Conservation (phyloP, 176 grass and related monocot species). For the Juncus inflexus region DNA sequence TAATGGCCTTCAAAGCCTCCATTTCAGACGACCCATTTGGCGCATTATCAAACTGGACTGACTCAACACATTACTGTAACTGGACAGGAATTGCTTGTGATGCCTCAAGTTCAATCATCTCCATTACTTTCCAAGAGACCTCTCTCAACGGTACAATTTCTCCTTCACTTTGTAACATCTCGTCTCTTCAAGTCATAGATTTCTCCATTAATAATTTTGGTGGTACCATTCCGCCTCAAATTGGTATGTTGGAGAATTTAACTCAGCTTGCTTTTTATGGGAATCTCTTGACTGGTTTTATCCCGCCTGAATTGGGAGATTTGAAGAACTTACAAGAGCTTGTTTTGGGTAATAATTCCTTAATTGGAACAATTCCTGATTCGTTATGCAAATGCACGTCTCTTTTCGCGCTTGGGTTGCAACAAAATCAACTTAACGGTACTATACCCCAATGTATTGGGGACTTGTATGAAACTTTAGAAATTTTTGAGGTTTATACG, state of each 20-base stretch:
- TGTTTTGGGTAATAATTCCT: slow-evolving; percentile 41
- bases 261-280: slow-evolving; percentile 16
- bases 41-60: slow-evolving; percentile 44
- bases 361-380: slow-evolving; percentile 45
- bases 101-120: slow-evolving; percentile 38
- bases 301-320: slow-evolving; percentile 59
- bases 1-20: slow-evolving; percentile 70
- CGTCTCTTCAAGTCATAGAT: slow-evolving; percentile 67
- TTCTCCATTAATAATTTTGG: slow-evolving; percentile 46
- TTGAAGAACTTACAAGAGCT: slow-evolving; percentile 33
- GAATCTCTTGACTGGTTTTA: slow-evolving; percentile 49
- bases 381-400: slow-evolving; percentile 68
- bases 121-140: slow-evolving; percentile 38
- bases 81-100: slow-evolving; percentile 71
- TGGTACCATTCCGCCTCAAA: slow-evolving; percentile 47
- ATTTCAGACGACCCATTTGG: slow-evolving; percentile 53
- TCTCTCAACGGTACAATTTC: slow-evolving; percentile 54
- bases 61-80: slow-evolving; percentile 44
- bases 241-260: slow-evolving; percentile 45
- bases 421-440: slow-evolving; percentile 54
- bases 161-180: slow-evolving; percentile 74
- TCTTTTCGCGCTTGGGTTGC: slow-evolving; percentile 28
- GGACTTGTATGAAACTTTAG: slow-evolving; percentile 30
- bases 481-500: background rate
- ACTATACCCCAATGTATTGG: slow-evolving; percentile 59